Conservation (phyloP, 1,139 yeast species). For the Eremothecium gossypii region DNA sequence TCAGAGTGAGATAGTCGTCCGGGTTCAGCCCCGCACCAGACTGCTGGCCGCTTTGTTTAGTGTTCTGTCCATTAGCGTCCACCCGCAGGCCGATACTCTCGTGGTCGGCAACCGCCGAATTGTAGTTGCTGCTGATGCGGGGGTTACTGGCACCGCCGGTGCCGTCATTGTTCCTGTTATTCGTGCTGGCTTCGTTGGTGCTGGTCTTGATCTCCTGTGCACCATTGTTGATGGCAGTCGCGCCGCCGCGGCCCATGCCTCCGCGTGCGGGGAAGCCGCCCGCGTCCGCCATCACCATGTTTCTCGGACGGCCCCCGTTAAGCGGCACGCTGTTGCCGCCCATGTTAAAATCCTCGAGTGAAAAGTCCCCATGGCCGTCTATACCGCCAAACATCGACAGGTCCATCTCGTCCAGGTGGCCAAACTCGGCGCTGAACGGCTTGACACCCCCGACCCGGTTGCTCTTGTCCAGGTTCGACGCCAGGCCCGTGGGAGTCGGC, state of each 20-base stretch:
- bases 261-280: not conserved
- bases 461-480: slow-evolving; percentile 7
- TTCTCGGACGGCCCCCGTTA: slow-evolving; percentile 1
- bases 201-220: slow-evolving; percentile 4
- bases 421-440: slow-evolving; percentile 14
- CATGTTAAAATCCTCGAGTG: slow-evolving; percentile 14
- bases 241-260: not conserved
- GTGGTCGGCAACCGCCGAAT: slow-evolving; percentile 5
- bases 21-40: slow-evolving; percentile 8
- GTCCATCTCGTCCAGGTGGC: slow-evolving; percentile 25
- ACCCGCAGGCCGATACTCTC: slow-evolving; percentile 5
- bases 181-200: not conserved
- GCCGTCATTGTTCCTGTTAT: slow-evolving; percentile 5
- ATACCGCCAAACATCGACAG: slow-evolving; percentile 26
- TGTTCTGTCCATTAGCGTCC: slow-evolving; percentile 6
- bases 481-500: slow-evolving; percentile 13
- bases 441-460: slow-evolving; percentile 3
- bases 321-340: slow-evolving; percentile 6
- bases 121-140: slow-evolving; percentile 1
- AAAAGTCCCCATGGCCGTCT: slow-evolving; percentile 19
- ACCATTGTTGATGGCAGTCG: slow-evolving; percentile 4
- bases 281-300: not conserved
- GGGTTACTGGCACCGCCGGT: slow-evolving; percentile 6
- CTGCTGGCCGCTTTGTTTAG: slow-evolving; percentile 1
- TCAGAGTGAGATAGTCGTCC: slow-evolving; percentile 28